Evolutionary conservation across 306 rosid species (phyloP).

Genomic region (Cucurbita maxima): DNA sequence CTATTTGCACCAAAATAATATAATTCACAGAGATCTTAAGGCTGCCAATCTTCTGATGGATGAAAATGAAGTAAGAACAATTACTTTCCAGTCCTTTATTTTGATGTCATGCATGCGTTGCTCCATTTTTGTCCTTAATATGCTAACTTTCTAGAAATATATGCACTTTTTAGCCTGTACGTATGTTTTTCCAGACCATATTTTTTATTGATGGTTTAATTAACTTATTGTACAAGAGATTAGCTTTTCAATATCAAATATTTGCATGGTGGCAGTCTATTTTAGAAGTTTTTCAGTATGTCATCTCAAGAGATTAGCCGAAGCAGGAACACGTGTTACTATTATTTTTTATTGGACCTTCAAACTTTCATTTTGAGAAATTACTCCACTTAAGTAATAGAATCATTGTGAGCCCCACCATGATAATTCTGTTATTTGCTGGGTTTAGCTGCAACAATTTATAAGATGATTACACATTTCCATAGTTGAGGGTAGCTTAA

Average conservation of each 20-base stretch:
- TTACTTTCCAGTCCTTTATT: neutral
- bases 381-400: too few species aligned
- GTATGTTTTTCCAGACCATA: neutral
- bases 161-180: neutral
- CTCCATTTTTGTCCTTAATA: neutral
- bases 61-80: slow-evolving; percentile 63
- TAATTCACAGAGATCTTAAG: slow-evolving; percentile 91
- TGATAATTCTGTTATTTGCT: too few species aligned
- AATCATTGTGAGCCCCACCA: too few species aligned
- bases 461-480: too few species aligned
- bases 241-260: neutral
- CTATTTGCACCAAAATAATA: slow-evolving; percentile 91
- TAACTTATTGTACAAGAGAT: neutral
- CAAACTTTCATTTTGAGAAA: too few species aligned
- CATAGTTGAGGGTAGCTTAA: too few species aligned
- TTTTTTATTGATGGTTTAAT: neutral
- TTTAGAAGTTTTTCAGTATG: too few species aligned
- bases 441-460: too few species aligned
- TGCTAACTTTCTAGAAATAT: neutral
- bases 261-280: neutral
- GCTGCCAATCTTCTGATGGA: slow-evolving; percentile 96
- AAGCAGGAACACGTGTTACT: too few species aligned
- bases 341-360: too few species aligned
- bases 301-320: too few species aligned
- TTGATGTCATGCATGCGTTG: neutral